phyloP scores from a whole-genome alignment of 2,329 filamentous ascomycete species.

The Aspergillus uvarum region DNA sequence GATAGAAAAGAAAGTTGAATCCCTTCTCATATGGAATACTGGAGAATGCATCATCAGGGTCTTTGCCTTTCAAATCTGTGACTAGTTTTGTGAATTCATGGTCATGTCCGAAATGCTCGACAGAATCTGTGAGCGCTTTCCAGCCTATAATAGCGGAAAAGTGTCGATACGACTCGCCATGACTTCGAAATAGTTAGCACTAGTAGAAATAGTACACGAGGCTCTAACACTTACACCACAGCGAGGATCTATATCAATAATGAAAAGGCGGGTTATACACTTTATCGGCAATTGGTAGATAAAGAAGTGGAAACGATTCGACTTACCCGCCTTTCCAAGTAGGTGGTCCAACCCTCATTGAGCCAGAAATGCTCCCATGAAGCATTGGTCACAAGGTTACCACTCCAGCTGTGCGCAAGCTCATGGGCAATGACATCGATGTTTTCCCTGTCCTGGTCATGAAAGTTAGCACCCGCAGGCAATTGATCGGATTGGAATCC shows the following conservation, averaged over 20 bases:
- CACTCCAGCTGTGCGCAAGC: conserved; percentile 75
- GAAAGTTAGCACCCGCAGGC: conserved; percentile 1
- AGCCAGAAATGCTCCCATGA: conserved; percentile 59
- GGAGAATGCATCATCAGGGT: conserved; percentile 94
- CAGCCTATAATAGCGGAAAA: conserved; percentile 96
- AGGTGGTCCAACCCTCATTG: conserved; percentile 87
- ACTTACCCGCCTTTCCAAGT: conserved; percentile 74
- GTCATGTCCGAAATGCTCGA: conserved; percentile 74
- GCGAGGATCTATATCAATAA: conserved; percentile 39
- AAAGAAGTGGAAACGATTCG: background rate
- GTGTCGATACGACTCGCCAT: conserved; percentile 82
- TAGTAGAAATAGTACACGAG: background rate
- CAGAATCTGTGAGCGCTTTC: conserved; percentile 80
- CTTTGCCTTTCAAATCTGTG: conserved; percentile 80
- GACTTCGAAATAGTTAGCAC: conserved; percentile 47
- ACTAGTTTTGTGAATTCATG: conserved; percentile 94
- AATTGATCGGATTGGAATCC: background rate
- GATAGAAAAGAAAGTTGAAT: conserved; percentile 87
- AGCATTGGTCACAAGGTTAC: conserved; percentile 64
- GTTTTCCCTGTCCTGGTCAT: conserved; percentile 69
- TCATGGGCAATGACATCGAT: conserved; percentile 95
- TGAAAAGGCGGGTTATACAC: background rate
- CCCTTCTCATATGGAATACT: conserved; percentile 94
- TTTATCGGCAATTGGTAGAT: background rate
- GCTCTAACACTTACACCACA: conserved; percentile 34